Percentiles rank a stretch among this genome's conserved stretches.
These are phyloP conservation scores for Globisporangium megalacanthum DNA, from an alignment of 352 stramenopile species.

Conservation along the genomic window DNA sequence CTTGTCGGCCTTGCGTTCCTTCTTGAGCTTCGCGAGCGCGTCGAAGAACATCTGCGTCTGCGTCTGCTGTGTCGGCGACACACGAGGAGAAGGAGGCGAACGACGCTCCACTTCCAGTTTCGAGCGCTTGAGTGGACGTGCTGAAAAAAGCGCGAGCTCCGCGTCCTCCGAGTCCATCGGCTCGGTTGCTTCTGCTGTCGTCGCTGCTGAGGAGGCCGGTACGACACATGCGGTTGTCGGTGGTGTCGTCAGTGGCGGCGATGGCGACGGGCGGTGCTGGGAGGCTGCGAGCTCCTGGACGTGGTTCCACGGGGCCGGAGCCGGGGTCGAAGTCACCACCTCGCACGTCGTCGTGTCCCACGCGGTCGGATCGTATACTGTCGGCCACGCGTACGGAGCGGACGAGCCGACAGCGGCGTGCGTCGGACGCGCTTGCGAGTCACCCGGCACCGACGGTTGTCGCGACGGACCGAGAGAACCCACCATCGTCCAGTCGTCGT, in stretches of 20 bases:
- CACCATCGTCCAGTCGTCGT: conserved; percentile 2
- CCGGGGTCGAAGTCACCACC: too few relatives aligned
- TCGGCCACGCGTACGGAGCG: not conserved
- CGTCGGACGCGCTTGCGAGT: too few relatives aligned
- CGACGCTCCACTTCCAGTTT: not conserved
- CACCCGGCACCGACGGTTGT: too few relatives aligned
- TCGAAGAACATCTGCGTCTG: not conserved
- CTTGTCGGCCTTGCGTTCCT: conserved; percentile 2
- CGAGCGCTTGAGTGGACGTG: not conserved
- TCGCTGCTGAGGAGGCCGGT: too few relatives aligned
- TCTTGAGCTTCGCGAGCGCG: conserved; percentile 1
- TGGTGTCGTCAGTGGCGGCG: too few relatives aligned
- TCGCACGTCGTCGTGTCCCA: not conserved
- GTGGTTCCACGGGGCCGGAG: too few relatives aligned
- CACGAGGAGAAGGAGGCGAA: too few relatives aligned
- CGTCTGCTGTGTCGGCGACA: too few relatives aligned
- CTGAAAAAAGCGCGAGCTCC: too few relatives aligned
- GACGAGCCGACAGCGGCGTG: not conserved
- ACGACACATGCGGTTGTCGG: too few relatives aligned
- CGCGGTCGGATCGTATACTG: not conserved
- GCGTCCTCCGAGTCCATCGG: not conserved
- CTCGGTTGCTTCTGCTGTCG: not conserved
- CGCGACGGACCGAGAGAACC: not conserved
- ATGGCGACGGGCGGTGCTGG: too few relatives aligned
- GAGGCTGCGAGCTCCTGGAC: too few relatives aligned